These are phyloP conservation scores for Closterium sp. DNA, from an alignment of 139 green algal genomes.

Conservation along the genomic window DNA sequence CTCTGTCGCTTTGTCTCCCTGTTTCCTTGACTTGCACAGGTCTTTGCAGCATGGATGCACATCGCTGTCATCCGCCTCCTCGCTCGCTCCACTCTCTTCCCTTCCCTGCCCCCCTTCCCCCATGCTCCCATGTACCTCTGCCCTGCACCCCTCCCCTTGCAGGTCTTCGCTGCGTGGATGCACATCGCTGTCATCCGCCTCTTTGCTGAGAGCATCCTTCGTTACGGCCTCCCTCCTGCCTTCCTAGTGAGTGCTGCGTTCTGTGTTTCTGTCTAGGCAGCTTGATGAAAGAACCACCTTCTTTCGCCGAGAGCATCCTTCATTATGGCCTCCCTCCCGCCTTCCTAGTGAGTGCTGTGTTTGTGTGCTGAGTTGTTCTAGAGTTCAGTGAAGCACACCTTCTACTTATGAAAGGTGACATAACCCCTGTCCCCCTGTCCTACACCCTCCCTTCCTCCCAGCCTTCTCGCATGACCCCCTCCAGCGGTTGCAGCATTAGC, in stretches of 20 bases:
- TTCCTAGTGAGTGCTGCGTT: constrained; percentile 53
- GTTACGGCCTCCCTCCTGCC: constrained; percentile 90
- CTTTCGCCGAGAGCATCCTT: constrained; percentile 96
- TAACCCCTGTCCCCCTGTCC: too few species aligned
- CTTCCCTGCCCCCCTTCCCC: too few species aligned
- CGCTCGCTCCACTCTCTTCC: too few species aligned
- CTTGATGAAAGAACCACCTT: too few species aligned
- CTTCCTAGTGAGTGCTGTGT: constrained; percentile 55
- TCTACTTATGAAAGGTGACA: too few species aligned
- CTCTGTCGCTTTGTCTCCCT: background rate
- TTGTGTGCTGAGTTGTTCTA: background rate
- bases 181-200: constrained; percentile 87
- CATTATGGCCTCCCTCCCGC: constrained; percentile 91
- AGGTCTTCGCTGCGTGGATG: background rate
- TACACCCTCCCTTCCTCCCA: too few species aligned
- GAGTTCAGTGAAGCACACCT: background rate
- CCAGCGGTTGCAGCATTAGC: too few species aligned
- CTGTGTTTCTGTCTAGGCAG: too few species aligned
- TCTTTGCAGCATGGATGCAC: constrained; percentile 89
- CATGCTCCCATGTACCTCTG: too few species aligned
- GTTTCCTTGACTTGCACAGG: constrained; percentile 56
- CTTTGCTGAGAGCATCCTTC: constrained; percentile 95
- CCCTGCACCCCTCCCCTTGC: background rate
- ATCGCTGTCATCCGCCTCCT: constrained; percentile 76
- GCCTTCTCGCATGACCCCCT: too few species aligned